Conservation (phyloP, 1,284 basidiomycete species). For the Trametes hirsuta region DNA sequence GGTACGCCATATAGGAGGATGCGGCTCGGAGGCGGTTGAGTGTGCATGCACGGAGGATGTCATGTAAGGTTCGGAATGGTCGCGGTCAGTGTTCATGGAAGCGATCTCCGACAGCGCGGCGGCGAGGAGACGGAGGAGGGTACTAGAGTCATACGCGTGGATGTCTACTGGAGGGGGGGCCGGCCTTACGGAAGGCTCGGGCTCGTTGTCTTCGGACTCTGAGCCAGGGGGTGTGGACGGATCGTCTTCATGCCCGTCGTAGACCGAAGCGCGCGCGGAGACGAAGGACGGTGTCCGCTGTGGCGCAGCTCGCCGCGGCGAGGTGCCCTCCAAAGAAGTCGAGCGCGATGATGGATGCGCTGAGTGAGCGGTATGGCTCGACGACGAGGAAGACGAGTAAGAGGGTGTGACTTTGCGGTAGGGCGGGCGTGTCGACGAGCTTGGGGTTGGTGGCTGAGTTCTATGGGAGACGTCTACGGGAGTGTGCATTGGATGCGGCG, state of each 20-base stretch:
- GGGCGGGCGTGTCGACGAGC: constrained; percentile 26
- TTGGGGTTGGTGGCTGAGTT: constrained; percentile 31
- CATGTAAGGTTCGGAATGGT: constrained; percentile 38
- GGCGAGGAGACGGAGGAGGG: constrained; percentile 89
- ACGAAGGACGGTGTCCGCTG: constrained; percentile 27
- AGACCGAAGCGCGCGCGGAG: constrained; percentile 20
- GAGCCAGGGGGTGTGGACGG: constrained; percentile 28
- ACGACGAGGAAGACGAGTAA: constrained; percentile 27
- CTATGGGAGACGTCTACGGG: constrained; percentile 31
- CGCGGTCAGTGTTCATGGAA: constrained; percentile 76
- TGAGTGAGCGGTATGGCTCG: constrained; percentile 23
- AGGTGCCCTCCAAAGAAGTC: constrained; percentile 15
- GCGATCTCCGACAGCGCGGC: constrained; percentile 91
- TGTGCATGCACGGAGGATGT: constrained; percentile 27
- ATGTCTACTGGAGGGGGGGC: constrained; percentile 49
- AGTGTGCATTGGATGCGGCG: constrained; percentile 33
- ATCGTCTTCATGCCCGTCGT: constrained; percentile 27
- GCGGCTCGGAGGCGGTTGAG: constrained; percentile 31
- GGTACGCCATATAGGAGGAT: constrained; percentile 59
- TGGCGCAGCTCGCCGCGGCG: constrained; percentile 26
- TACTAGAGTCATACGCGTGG: constrained; percentile 63
- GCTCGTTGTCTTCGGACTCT: constrained; percentile 30
- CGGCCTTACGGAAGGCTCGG: constrained; percentile 17
- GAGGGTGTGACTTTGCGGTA: constrained; percentile 31
- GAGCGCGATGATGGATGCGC: constrained; percentile 20